These are phyloP conservation scores for Phytophthora vignae DNA, from an alignment of 352 stramenopile species.

Conservation along the genomic window DNA sequence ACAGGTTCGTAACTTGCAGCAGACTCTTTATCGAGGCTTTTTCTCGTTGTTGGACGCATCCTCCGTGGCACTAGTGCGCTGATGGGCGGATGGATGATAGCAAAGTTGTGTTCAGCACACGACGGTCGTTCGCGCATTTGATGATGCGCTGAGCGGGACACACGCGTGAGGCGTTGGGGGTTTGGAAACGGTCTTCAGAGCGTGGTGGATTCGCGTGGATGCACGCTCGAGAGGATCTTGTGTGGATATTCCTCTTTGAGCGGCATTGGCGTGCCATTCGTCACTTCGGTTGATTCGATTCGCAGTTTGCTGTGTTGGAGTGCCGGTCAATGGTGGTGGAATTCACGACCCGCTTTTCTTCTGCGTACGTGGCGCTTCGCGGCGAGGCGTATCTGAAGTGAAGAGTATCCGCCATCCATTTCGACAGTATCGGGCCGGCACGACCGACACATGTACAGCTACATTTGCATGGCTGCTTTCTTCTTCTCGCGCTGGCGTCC, in stretches of 20 bases:
- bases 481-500: conserved; percentile 38
- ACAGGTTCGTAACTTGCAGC: conserved; percentile 91
- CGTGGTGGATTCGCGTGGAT: conserved; percentile 29
- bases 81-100: conserved; percentile 22
- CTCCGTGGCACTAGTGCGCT: conserved; percentile 35
- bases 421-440: conserved; percentile 21
- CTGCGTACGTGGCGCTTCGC: background rate
- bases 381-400: conserved; percentile 4
- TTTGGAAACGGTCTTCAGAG: conserved; percentile 38
- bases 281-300: conserved; percentile 34
- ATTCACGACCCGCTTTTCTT: conserved; percentile 6
- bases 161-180: conserved; percentile 29
- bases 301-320: conserved; percentile 30
- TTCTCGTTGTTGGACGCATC: conserved; percentile 26
- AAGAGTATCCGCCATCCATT: conserved; percentile 13
- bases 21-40: conserved; percentile 28
- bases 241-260: background rate
- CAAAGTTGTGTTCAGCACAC: conserved; percentile 38
- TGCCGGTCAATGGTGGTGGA: conserved; percentile 35
- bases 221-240: conserved; percentile 15
- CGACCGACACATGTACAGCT: conserved; percentile 29
- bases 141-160: conserved; percentile 29
- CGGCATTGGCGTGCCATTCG: conserved; percentile 17
- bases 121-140: conserved; percentile 31
- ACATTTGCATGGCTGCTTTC: conserved; percentile 28